These are phyloP conservation scores for Starmerella sirachaensis DNA, from an alignment of 805 yeast genomes.

Conservation along the genomic window DNA sequence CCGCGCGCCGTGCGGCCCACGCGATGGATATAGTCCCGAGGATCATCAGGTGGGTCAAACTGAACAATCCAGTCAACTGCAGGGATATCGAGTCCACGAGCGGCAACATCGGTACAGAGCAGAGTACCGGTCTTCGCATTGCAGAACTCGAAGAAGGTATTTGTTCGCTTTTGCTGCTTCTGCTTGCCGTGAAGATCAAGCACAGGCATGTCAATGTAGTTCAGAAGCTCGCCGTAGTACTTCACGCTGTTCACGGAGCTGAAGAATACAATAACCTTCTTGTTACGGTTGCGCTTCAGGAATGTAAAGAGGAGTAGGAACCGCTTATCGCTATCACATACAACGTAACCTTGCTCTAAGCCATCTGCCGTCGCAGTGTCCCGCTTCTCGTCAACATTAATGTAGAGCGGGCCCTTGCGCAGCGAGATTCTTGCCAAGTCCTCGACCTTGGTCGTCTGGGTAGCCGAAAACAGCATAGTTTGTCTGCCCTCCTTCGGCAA, in stretches of 20 bases:
- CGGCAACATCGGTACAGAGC: slow-evolving; percentile 97
- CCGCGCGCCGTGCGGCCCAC: slow-evolving; percentile 98
- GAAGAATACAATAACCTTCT: slow-evolving; percentile 82
- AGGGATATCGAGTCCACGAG: slow-evolving; percentile 97
- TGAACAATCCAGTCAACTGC: slow-evolving; percentile 98
- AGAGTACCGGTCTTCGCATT: slow-evolving; percentile 90
- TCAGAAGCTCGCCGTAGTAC: slow-evolving; percentile 86
- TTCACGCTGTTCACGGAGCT: slow-evolving; percentile 96
- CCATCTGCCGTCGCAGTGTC: slow-evolving; percentile 91
- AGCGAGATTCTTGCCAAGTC: slow-evolving; percentile 94
- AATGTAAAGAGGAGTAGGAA: slow-evolving; percentile 83
- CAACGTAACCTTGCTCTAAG: slow-evolving; percentile 95
- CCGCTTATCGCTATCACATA: slow-evolving; percentile 91
- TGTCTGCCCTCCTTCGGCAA: slow-evolving; percentile 89
- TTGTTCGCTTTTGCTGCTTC: slow-evolving; percentile 96
- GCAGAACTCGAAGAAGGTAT: slow-evolving; percentile 95
- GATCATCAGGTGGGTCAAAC: slow-evolving; percentile 99
- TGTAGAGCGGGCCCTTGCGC: slow-evolving; percentile 84
- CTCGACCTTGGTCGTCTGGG: slow-evolving; percentile 97
- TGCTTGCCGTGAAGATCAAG: slow-evolving; percentile 95
- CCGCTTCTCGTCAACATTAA: slow-evolving; percentile 77
- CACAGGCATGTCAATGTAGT: slow-evolving; percentile 94
- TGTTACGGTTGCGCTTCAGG: slow-evolving; percentile 77
- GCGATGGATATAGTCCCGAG: slow-evolving; percentile 96
- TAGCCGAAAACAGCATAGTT: slow-evolving; percentile 96